Evolutionary conservation across 257 asterid genomes (phyloP), one percentile per base, ranked within the genome.

Genomic region (Marsdenia floribunda): DNA sequence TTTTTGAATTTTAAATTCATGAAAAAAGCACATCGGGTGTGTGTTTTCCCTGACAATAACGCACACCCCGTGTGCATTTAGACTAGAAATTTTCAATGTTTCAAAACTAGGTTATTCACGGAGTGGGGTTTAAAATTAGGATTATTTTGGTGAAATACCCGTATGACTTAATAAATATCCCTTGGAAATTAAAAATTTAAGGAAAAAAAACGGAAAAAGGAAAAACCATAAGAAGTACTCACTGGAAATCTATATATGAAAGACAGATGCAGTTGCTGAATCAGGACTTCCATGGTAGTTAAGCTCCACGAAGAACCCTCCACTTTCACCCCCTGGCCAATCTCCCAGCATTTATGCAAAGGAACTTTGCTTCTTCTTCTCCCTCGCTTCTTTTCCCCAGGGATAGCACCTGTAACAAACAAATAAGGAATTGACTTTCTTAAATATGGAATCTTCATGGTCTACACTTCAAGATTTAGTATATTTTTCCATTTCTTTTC

Each of bases 291-390:
- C 90, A 6, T 79, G 83, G 80, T 89, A 90, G 84, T 89, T 88
- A 66, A 95, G 86, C 87, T 90, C 98, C 42, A 86, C 96, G 59
- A 95, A 94, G 85, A 85, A 95, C 73, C 98, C 99, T n/a, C 97
- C 98, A 60, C 99, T 97, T 84, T 89, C 98, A 7, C 99, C 99
- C n/a, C 82, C 96, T 84, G 60, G 98, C 92, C 50, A 95, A 88
- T 83, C 96, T 85, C 58, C 97, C 96, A n/a, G 99, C 97, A 83
- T 92, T 95, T 18, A 90, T 83, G 75, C 97, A 90, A 57, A 95
- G 89, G 85, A 93, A 95, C 82, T 90, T 87, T 24, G 67, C 71
- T 77, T 81, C 77, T 76, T 85, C 86, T 74, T 86, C 96, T 71
- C 74, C 93, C 42, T 84, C 92, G 40, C 83, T 87, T 85, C 50